phyloP scores from a whole-genome alignment of 2,329 filamentous ascomycete species.

The Periconia sp. region DNA sequence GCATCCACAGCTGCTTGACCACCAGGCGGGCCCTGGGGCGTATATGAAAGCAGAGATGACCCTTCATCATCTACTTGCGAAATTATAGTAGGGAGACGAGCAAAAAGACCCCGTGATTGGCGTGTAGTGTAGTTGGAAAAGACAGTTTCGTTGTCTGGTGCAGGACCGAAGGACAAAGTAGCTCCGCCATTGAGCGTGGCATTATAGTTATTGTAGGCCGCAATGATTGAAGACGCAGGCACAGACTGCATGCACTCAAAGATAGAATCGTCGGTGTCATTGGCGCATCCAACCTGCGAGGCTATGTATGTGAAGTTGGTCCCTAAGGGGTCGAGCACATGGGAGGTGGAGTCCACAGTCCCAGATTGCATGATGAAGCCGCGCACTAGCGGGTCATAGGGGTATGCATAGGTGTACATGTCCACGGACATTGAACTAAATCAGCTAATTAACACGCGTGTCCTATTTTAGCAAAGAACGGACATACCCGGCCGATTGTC shows the following conservation, averaged over 20 bases:
- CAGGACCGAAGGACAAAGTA: slow-evolving; percentile 31
- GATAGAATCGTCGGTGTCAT: slow-evolving; percentile 21
- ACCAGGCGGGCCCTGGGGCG: slow-evolving; percentile 13
- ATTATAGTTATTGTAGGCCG: slow-evolving; percentile 34
- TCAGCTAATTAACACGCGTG: no score
- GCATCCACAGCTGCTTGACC: slow-evolving; percentile 27
- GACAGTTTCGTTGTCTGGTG: slow-evolving; percentile 26
- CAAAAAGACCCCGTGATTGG: slow-evolving; percentile 21
- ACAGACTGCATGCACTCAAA: slow-evolving; percentile 46
- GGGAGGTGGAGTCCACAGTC: slow-evolving; percentile 12
- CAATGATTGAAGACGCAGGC: slow-evolving; percentile 36
- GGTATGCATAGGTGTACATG: slow-evolving; percentile 55
- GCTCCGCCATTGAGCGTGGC: slow-evolving; percentile 22
- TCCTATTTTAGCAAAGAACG: not conserved
- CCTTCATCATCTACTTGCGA: slow-evolving; percentile 22
- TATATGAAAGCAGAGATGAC: slow-evolving; percentile 17
- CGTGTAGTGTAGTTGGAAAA: slow-evolving; percentile 33
- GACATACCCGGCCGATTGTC: slow-evolving; percentile 37
- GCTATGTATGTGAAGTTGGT: slow-evolving; percentile 33
- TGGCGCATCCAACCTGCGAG: slow-evolving; percentile 23
- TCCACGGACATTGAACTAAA: slow-evolving; percentile 47
- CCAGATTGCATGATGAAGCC: slow-evolving; percentile 51
- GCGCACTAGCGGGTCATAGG: slow-evolving; percentile 53
- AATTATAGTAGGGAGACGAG: slow-evolving; percentile 22
- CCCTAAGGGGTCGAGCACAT: slow-evolving; percentile 12